These are phyloP conservation scores for Magnaporthiopsis rhizophila DNA, from an alignment of 2,329 filamentous ascomycete species.

Conservation along the genomic window DNA sequence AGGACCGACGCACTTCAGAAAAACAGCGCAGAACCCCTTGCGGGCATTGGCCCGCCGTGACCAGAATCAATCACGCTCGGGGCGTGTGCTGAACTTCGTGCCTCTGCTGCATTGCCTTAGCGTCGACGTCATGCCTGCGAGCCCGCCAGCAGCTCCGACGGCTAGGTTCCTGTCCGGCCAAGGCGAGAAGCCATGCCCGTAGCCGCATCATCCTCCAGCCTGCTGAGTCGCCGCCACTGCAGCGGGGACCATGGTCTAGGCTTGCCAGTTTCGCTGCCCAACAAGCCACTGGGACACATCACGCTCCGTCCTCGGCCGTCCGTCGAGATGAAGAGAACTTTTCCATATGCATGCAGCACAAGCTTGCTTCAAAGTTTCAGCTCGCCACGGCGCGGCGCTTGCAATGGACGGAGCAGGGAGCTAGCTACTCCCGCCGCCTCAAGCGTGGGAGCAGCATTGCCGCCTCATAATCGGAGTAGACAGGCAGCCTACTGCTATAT, in stretches of 20 bases:
- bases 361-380: background rate
- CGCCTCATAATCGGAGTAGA: background rate
- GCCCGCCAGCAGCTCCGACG: background rate
- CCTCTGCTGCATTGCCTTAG: background rate
- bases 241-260: background rate
- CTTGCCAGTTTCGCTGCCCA: background rate
- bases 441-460: background rate
- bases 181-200: background rate
- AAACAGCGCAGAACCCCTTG: background rate
- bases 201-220: background rate
- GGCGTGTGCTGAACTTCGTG: background rate
- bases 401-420: background rate
- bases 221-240: background rate
- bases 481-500: background rate
- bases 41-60: background rate
- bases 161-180: too few species aligned
- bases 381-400: too few species aligned
- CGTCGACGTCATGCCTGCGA: background rate
- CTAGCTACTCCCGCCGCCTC: background rate
- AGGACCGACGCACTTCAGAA: background rate
- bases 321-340: background rate
- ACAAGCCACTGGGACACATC: too few species aligned
- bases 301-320: background rate
- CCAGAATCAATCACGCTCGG: background rate
- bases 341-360: background rate